Conservation (phyloP, 108 stramenopile species). For the Conticribra guillardii region DNA sequence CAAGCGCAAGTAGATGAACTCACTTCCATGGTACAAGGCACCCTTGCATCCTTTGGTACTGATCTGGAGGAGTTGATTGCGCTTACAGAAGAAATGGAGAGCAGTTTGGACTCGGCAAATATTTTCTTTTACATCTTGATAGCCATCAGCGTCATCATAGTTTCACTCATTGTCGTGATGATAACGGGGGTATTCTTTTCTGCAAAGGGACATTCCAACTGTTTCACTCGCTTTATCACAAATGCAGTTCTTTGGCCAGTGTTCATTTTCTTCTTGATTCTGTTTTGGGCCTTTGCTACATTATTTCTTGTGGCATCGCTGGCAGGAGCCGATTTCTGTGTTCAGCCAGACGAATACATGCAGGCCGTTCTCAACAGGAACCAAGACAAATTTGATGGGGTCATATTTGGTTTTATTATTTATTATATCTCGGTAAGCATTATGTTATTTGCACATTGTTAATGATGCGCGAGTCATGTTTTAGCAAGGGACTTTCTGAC, state of each 20-base stretch:
- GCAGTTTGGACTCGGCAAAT: constrained; percentile 11
- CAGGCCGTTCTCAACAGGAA: constrained; percentile 7
- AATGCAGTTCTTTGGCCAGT: constrained; percentile 44
- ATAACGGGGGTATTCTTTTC: constrained; percentile 20
- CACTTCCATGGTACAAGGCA: no score
- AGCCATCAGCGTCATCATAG: constrained; percentile 34
- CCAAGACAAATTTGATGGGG: constrained; percentile 23
- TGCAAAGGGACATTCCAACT: constrained; percentile 22
- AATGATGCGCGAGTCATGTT: neutral
- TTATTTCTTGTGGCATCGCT: constrained; percentile 29
- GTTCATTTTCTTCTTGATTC: constrained; percentile 28
- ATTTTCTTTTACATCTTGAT: constrained; percentile 37
- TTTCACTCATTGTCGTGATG: constrained; percentile 25
- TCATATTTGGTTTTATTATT: constrained; percentile 25
- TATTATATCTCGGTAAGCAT: constrained; percentile 42
- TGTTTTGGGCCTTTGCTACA: constrained; percentile 28
- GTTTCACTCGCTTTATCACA: constrained; percentile 33
- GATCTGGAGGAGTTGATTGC: constrained; percentile 22
- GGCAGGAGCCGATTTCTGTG: constrained; percentile 47
- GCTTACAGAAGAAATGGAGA: constrained; percentile 21
- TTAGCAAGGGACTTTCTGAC: neutral
- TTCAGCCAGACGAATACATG: constrained; percentile 24
- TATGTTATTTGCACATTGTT: neutral
- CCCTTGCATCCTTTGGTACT: neutral
- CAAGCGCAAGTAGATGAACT: neutral